Percentiles rank a stretch among this genome's conserved stretches.
Evolutionary conservation across 768 basidiomycete genomes (phyloP).

Genomic region (Calocybe gangraenosa): DNA sequence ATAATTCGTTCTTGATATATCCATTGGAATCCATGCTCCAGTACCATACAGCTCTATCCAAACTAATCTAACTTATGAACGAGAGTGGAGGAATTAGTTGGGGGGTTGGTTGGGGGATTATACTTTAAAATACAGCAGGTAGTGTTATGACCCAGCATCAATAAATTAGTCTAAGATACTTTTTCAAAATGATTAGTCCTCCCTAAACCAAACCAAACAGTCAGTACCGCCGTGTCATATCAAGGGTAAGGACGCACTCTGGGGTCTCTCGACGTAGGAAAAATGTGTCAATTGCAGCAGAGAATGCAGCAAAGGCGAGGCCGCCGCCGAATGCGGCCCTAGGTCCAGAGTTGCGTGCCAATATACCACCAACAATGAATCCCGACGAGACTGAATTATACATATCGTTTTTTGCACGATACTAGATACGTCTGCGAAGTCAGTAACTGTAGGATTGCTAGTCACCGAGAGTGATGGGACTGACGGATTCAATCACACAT

Average conservation of each 20-base stretch:
- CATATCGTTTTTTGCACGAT: slow-evolving; percentile 95
- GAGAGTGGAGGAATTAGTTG: background rate
- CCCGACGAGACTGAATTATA: slow-evolving; percentile 87
- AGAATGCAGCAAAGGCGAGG: slow-evolving; percentile 90
- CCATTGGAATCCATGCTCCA: slow-evolving; percentile 4
- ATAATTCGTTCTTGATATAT: background rate
- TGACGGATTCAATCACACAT: slow-evolving; percentile 90
- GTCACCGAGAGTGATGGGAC: slow-evolving; percentile 26
- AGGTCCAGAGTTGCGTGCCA: slow-evolving; percentile 85
- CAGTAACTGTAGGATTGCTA: background rate
- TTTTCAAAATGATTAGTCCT: slow-evolving; percentile 46
- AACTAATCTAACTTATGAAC: background rate
- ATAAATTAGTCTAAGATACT: slow-evolving; percentile 23
- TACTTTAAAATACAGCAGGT: slow-evolving; percentile 17
- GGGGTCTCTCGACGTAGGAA: slow-evolving; percentile 78
- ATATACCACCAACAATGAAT: slow-evolving; percentile 82
- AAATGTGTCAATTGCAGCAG: slow-evolving; percentile 76
- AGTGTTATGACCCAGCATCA: slow-evolving; percentile 15
- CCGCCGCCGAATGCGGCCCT: slow-evolving; percentile 87
- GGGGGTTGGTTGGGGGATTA: background rate
- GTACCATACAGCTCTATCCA: background rate
- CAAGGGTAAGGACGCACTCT: slow-evolving; percentile 48
- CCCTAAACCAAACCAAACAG: slow-evolving; percentile 14
- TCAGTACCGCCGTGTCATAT: background rate
- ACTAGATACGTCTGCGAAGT: slow-evolving; percentile 42